Base-by-base conservation (phyloP, 148 eudicot genomes). In the Vaccinium vitisidaea region DNA sequence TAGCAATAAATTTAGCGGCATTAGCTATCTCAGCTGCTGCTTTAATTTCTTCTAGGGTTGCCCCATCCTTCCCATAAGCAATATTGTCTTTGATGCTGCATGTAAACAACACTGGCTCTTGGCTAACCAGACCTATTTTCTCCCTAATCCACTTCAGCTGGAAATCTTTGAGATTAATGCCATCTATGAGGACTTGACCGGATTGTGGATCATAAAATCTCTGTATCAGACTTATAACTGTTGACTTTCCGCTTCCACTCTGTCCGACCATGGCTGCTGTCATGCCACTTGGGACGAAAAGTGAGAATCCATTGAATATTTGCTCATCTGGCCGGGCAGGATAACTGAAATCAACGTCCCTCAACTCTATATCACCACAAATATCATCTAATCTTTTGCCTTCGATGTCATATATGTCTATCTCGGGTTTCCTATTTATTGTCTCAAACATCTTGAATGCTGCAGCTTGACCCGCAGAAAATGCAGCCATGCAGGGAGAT, bases 221-320 rank as follows among this genome's bases (percentile, higher is more conserved):
- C 88, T 92, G 93, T 48, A 92, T 86, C 71, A 92, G 67, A 36
- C 94, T 92, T 12, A 92, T 86, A 10, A 92, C 92, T 1, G 94
- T 92, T 25, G 94, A 92, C 85, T 92, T 92, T 58, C 94, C 94
- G 12, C 94, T 92, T 46, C 93, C 93, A 84, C 94, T 92, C 75
- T 92, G 92, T 39, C 94, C 94, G 25, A 92, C 93, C 84, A 92
- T 82, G 69, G 94, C 93, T 55, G 91, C 91, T 23, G 94, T 92
- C 16, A 83, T 85, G 63, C 94, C 94, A 63, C 89, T 88, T 9
- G 91, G 84, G 78, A 92, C 90, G 61, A 67, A 87, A 0, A 92
- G 85, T 12, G 93, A 91, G 84, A 92, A 90, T 58, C 92, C 92
- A 8, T 84, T 75, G 82, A 92, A 92, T 49, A 92, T 91, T 69